Percentiles rank a stretch among this genome's conserved stretches.
Conservation (phyloP, 116 monocot species). For the Iris pallida region DNA sequence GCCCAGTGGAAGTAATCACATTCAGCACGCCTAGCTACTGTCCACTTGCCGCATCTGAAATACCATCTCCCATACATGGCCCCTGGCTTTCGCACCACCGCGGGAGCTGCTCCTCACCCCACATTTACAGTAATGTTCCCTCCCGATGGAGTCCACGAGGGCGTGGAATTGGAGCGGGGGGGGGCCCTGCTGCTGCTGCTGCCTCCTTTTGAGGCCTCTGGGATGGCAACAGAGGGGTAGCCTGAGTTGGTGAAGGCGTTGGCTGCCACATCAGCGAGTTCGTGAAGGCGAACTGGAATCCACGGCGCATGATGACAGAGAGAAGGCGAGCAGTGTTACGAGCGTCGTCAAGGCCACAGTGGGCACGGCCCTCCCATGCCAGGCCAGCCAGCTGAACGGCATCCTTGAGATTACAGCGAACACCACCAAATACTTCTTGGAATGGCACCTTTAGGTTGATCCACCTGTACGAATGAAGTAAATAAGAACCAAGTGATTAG, state of each 20-base stretch:
- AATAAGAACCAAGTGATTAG: too few species aligned
- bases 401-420: conserved; percentile 78
- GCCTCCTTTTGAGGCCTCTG: background rate
- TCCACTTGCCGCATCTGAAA: conserved; percentile 85
- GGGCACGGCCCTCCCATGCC: conserved; percentile 76
- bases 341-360: conserved; percentile 93
- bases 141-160: conserved; percentile 3
- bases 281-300: conserved; percentile 78
- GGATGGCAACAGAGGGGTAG: background rate
- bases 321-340: conserved; percentile 91
- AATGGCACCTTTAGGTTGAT: conserved; percentile 92
- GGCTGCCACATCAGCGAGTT: conserved; percentile 39
- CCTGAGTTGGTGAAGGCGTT: conserved; percentile 1
- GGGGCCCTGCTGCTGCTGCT: too few species aligned
- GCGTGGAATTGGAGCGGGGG: background rate
- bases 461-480: conserved; percentile 47
- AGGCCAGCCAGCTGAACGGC: conserved; percentile 80
- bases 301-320: conserved; percentile 52
- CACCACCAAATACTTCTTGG: conserved; percentile 50
- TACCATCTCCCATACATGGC: conserved; percentile 65
- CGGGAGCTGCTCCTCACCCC: conserved; percentile 62
- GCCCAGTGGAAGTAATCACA: conserved; percentile 82
- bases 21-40: conserved; percentile 39
- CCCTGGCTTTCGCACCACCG: conserved; percentile 58
- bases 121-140: conserved; percentile 54